These are phyloP conservation scores for Ambrosiella beaveri DNA, from an alignment of 2,329 filamentous ascomycete species.

Conservation along the genomic window DNA sequence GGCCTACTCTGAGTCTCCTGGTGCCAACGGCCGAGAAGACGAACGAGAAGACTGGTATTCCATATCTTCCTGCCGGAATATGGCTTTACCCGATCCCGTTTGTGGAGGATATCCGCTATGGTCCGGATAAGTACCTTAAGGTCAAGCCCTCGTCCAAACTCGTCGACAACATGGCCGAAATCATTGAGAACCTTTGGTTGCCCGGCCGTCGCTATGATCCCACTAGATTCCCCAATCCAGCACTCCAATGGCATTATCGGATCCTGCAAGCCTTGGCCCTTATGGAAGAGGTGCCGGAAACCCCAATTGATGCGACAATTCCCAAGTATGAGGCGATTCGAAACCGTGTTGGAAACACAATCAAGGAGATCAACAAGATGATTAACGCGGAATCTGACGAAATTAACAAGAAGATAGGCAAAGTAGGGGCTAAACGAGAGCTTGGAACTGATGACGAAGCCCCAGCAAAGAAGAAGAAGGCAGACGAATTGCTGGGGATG, in stretches of 20 bases:
- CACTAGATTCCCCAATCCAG: conserved; percentile 73
- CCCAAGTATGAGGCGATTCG: conserved; percentile 78
- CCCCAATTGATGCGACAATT: conserved; percentile 56
- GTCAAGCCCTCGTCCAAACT: conserved; percentile 43
- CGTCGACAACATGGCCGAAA: conserved; percentile 62
- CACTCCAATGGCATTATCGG: conserved; percentile 91
- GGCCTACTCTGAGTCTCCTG: conserved; percentile 64
- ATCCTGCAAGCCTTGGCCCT: conserved; percentile 83
- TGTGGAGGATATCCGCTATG: conserved; percentile 68
- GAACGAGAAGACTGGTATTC: conserved; percentile 47
- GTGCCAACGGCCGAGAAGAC: conserved; percentile 54
- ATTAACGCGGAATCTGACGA: conserved; percentile 27
- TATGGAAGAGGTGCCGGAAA: conserved; percentile 73
- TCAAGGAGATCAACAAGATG: conserved; percentile 54
- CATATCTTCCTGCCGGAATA: conserved; percentile 62
- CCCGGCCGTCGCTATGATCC: conserved; percentile 76
- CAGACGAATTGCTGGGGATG: conserved; percentile 15
- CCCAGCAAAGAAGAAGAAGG: conserved; percentile 28
- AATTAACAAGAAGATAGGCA: background rate
- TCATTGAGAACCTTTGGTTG: conserved; percentile 74
- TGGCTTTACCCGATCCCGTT: conserved; percentile 83
- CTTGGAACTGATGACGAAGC: conserved; percentile 21
- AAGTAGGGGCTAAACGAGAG: background rate
- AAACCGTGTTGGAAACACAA: conserved; percentile 66
- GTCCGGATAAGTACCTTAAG: conserved; percentile 41